These are phyloP conservation scores for Xylaria sp. DNA, from an alignment of 2,329 filamentous ascomycete species.

Conservation along the genomic window DNA sequence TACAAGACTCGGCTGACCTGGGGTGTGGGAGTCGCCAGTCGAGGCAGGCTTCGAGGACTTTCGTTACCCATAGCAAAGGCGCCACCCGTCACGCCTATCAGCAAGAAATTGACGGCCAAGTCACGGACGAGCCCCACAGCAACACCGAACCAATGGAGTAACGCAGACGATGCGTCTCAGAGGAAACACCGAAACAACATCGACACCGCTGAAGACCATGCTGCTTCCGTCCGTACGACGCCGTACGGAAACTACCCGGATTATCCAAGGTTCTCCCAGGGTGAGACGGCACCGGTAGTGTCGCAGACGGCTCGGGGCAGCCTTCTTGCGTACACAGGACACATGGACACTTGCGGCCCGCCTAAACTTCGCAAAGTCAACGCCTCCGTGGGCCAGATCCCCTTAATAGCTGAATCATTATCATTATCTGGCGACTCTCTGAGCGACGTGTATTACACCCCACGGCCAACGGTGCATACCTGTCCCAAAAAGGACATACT, in stretches of 20 bases:
- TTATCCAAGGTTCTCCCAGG: conserved; percentile 55
- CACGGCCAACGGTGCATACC: conserved; percentile 58
- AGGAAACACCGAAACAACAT: conserved; percentile 41
- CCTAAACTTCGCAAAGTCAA: conserved; percentile 50
- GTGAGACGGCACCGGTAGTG: conserved; percentile 45
- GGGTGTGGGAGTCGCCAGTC: conserved; percentile 93
- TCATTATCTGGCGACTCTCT: conserved; percentile 61
- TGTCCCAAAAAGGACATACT: conserved; percentile 58
- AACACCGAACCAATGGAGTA: conserved; percentile 44
- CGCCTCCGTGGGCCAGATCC: conserved; percentile 41
- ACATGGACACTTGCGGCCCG: conserved; percentile 42
- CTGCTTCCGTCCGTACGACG: conserved; percentile 45
- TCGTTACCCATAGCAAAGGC: conserved; percentile 71
- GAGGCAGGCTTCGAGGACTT: conserved; percentile 89
- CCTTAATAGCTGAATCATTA: conserved; percentile 53
- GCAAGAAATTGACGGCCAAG: conserved; percentile 52
- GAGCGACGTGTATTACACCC: conserved; percentile 61
- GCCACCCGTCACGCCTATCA: conserved; percentile 54
- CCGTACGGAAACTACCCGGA: conserved; percentile 47
- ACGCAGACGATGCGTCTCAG: conserved; percentile 41
- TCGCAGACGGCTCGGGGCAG: conserved; percentile 49
- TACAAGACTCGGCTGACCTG: conserved; percentile 97
- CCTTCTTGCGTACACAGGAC: conserved; percentile 49
- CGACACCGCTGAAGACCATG: conserved; percentile 42
- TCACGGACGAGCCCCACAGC: conserved; percentile 49